phyloP scores from a whole-genome alignment of 768 basidiomycete genomes.

The Podaxis pistillaris region DNA sequence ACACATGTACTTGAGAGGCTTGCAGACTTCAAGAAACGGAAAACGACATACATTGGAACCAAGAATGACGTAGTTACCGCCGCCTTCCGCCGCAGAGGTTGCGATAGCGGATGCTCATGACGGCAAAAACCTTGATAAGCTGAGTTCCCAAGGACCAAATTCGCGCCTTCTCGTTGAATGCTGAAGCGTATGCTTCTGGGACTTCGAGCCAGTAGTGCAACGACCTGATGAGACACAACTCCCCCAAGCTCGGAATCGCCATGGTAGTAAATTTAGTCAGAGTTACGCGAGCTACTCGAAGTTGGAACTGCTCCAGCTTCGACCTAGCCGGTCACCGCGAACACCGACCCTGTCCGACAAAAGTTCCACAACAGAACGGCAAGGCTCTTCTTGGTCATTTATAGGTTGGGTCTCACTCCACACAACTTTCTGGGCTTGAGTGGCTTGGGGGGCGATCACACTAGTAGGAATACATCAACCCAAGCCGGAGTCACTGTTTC shows the following conservation, averaged over 20 bases:
- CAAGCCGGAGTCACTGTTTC: background rate
- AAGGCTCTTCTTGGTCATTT: constrained; percentile 3
- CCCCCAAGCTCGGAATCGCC: background rate
- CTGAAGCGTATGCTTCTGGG: background rate
- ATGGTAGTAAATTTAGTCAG: background rate
- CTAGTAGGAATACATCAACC: background rate
- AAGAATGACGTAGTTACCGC: background rate
- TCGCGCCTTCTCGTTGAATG: background rate
- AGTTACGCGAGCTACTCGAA: background rate
- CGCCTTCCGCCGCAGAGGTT: background rate
- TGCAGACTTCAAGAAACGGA: background rate
- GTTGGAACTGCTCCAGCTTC: background rate
- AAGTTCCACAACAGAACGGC: constrained; percentile 5
- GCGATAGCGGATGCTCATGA: background rate
- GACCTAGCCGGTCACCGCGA: background rate
- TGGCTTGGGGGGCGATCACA: background rate
- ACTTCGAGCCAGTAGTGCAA: background rate
- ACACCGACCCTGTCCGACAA: background rate
- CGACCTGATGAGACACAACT: background rate
- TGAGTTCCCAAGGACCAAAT: background rate
- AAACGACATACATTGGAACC: background rate
- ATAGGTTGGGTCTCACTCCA: background rate
- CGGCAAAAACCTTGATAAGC: constrained; percentile 5
- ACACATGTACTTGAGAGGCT: background rate
- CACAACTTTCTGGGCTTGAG: background rate